Base-by-base conservation (phyloP, 345 rosid species). In the Populus nigra region DNA sequence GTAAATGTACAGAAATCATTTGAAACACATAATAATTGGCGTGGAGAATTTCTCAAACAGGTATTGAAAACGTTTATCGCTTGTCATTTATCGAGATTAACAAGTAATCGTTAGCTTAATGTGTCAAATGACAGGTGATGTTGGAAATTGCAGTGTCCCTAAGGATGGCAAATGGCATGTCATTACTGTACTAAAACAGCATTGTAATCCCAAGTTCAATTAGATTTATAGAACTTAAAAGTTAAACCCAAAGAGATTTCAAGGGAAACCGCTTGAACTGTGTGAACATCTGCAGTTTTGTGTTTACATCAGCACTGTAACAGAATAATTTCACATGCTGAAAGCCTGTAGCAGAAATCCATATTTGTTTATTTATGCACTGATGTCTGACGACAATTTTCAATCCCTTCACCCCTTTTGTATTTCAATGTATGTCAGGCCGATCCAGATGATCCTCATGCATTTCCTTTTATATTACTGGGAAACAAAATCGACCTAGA, bases 401-500 rank as follows among this genome's bases (percentile, higher is more conserved):
- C n/a, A n/a, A n/a, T n/a, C n/a, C n/a, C n/a, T n/a, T n/a, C n/a
- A n/a, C n/a, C n/a, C n/a, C n/a, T n/a, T n/a, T n/a, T n/a, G n/a
- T n/a, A n/a, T n/a, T n/a, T n/a, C n/a, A n/a, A n/a, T n/a, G n/a
- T n/a, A n/a, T n/a, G n/a, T n/a, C n/a, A n/a, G n/a, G n/a, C n/a
- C n/a, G n/a, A 90, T 82, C 92, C 93, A n/a, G 25, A 77, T 22
- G 86, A 89, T 62, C 91, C 88, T 0, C 89, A 83, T 41, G 8
- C 86, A 4, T 91, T 90, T 73, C 98, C 98, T 1, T 94, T 94
- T 63, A 43, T 93, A 77, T 17, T 94, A 80, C 80, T 93, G 0
- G 98, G 98, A 41, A 93, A 93, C 86, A 93, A 94, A 88, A 83
- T 85, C 20, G 98, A 94, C 71, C 22, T 85, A 11, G 90, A 90